These are phyloP conservation scores for Aspergillus saccharolyticus DNA, from an alignment of 495 filamentous ascomycete genomes.

Conservation along the genomic window DNA sequence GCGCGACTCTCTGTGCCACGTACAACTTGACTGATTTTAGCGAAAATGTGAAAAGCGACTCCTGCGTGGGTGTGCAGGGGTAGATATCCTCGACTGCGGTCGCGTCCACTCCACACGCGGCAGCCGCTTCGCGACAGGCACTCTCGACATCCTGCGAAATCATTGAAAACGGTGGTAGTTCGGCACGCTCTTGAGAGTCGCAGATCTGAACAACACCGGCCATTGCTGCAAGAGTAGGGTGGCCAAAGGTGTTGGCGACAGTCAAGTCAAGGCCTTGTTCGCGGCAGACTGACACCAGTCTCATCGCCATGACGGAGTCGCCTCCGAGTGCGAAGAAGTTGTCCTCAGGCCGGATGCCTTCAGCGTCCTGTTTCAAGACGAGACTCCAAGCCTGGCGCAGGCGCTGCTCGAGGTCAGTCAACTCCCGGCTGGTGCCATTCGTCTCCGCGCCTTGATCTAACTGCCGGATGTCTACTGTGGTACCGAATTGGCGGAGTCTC, in stretches of 20 bases:
- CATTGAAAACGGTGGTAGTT: constrained; percentile 31
- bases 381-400: constrained; percentile 40
- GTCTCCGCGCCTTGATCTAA: constrained; percentile 18
- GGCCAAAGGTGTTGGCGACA: constrained; percentile 40
- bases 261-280: constrained; percentile 29
- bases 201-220: constrained; percentile 19
- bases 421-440: constrained; percentile 17
- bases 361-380: constrained; percentile 32
- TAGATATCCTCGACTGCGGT: constrained; percentile 47
- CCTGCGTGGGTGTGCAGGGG: constrained; percentile 61
- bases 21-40: constrained; percentile 53
- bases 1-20: constrained; percentile 48
- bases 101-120: constrained; percentile 25
- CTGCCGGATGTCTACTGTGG: constrained; percentile 29
- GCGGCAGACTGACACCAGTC: constrained; percentile 34
- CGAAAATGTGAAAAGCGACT: constrained; percentile 57
- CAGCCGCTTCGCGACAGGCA: constrained; percentile 25
- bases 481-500: constrained; percentile 29
- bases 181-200: constrained; percentile 9
- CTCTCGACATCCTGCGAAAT: constrained; percentile 27
- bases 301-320: constrained; percentile 60
- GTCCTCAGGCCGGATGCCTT: constrained; percentile 30
- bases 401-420: constrained; percentile 33
- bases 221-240: constrained; percentile 45
- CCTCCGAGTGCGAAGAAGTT: constrained; percentile 60